Base-by-base conservation (phyloP, 768 basidiomycete species). In the Serendipita sp. region DNA sequence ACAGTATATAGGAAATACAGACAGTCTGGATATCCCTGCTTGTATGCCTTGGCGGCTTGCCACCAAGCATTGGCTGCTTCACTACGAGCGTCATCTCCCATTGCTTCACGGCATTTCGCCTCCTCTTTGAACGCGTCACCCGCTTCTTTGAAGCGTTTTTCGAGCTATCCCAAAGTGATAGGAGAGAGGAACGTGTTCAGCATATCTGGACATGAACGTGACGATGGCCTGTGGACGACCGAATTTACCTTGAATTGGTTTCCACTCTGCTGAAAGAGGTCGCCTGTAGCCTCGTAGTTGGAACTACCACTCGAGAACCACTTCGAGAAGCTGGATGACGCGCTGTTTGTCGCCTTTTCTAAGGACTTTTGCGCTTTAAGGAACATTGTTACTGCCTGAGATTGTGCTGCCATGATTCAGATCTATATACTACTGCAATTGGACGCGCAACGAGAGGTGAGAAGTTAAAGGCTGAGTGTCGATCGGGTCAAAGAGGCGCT, bases 11-110 rank as follows among this genome's bases (percentile, higher is more conserved):
- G n/a, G 62, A 29, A 31, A n/a, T 10, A 74, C 85, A 72, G 72
- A 96, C 95, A 77, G 68, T 91, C 87, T 36, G 80, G 93, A 72
- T 80, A 83, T 29, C 85, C 87, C 74, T 88, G 81, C 78, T 97
- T 99, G 79, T 89, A 99, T 10, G 88, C 85, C 76, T 98, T 98
- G 37, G 91, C 86, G 11, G 96, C 94, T 72, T 95, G 96, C 90
- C 95, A 97, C 87, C 88, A 98, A 6, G 94, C 94, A 72, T 94
- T 95, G 23, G 93, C 88, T n/a, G 95, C 94, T 69, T 98, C 96
- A 68, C 92, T 92, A 36, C 55, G 55, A 53, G 73, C 74, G 75
- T 98, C 95, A 53, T 88, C 86, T 70, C 84, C 86, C 55, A 60
- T 60, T 66, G 85, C 83, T 75, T 94, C 86, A 69, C 93, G 82